Evolutionary conservation across 2,329 filamentous ascomycete species (phyloP), one percentile per base, ranked within the genome.

Genomic region (Talaromyces marneffei): DNA sequence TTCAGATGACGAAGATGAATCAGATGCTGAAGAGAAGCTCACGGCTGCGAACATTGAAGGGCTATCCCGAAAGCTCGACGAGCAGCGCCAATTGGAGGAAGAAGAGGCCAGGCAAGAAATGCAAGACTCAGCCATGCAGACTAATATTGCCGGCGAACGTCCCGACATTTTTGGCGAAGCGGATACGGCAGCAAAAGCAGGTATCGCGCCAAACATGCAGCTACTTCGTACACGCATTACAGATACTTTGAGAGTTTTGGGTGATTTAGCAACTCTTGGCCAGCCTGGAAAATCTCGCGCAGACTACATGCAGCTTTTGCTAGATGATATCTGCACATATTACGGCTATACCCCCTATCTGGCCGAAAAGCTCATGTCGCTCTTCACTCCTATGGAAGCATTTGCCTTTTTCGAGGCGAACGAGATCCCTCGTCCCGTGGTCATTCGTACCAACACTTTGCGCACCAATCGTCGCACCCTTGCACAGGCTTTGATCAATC

Each of bases 401-500:
- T 95, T 97, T 68, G 92, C 92, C 59, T 99, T 99, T 78, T 97
- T 99, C 79, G 94, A 99, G 79, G 93, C 93, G 69, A 99, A 99
- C 86, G 94, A 99, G 79, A 92, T 90, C 29, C 86, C 92, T 14
- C 87, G 94, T 57, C 94, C 94, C 3, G 87, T 99, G 62, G 94
- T 99, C 66, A 95, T 99, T 73, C 88, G 94, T 71, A 97, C 94
- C 65, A 99, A 99, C 78, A 99, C 93, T 8, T 85, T 99, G 62
- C 89, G 91, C 68, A 88, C 86, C 16, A 85, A 87, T 69, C 80
- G 86, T 66, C 79, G 86, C 67, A 92, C 96, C 65, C 87, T 99
- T 18, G 94, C 94, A 9, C 92, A 97, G 75, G 85, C 92, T 1
- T 84, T 97, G 63, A 97, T 97, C 82, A 96, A 96, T 79, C 90